Evolutionary conservation across 345 rosid species (phyloP).

Genomic region (Zanthoxylum bungeanum): DNA sequence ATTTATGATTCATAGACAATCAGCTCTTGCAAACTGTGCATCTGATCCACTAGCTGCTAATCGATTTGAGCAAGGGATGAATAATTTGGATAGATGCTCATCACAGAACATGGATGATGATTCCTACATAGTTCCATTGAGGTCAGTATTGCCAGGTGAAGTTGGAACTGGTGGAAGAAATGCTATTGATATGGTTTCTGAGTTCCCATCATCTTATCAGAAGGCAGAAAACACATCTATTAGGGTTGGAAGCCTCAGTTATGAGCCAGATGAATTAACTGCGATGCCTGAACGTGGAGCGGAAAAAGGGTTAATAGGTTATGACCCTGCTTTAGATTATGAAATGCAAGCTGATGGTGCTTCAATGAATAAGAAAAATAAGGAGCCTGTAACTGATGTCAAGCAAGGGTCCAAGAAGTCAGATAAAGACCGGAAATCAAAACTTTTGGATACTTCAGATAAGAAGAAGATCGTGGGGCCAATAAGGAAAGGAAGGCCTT

Average conservation of each 20-base stretch:
- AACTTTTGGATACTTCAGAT: constrained; percentile 45
- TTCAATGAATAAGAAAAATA: constrained; percentile 41
- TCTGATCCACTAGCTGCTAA: constrained; percentile 50
- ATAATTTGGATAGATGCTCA: constrained; percentile 39
- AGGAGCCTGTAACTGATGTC: constrained; percentile 27
- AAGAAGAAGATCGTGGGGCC: constrained; percentile 71
- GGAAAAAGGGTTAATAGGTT: constrained; percentile 51
- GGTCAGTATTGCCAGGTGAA: constrained; percentile 43
- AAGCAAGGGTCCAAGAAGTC: constrained; percentile 51
- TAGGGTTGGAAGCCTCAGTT: constrained; percentile 42
- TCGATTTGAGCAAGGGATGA: constrained; percentile 46
- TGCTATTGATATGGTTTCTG: constrained; percentile 62
- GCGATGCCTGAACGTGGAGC: constrained; percentile 71
- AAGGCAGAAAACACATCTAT: constrained; percentile 36
- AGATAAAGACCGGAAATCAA: constrained; percentile 59
- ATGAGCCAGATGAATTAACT: constrained; percentile 77
- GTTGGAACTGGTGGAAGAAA: constrained; percentile 40
- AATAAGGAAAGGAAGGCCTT: constrained; percentile 72
- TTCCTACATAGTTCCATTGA: constrained; percentile 69
- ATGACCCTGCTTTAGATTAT: constrained; percentile 82
- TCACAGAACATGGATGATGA: constrained; percentile 59
- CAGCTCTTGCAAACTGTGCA: constrained; percentile 32
- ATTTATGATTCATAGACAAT: constrained; percentile 39
- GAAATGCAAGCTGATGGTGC: constrained; percentile 46
- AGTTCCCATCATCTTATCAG: constrained; percentile 43